Evolutionary conservation across 257 asterid genomes (phyloP).

Genomic region (Rubia yunnanensis): DNA sequence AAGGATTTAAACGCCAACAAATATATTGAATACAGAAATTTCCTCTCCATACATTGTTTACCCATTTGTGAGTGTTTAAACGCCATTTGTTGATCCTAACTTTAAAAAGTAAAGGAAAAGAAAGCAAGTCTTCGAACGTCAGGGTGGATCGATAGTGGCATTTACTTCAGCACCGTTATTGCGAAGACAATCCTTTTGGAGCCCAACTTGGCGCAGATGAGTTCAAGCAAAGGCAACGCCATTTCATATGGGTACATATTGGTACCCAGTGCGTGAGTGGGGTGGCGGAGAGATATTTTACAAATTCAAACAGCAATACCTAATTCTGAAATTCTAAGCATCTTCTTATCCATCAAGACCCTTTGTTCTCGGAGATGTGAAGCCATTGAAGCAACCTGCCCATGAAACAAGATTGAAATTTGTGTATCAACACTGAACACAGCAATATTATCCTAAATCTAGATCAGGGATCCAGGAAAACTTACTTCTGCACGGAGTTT

Average conservation of each 20-base stretch:
- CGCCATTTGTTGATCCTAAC: no score
- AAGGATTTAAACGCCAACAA: no score
- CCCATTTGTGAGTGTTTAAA: no score
- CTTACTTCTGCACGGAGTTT: slow-evolving; percentile 88
- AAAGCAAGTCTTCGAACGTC: no score
- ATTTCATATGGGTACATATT: not conserved
- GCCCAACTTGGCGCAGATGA: not conserved
- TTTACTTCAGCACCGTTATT: not conserved
- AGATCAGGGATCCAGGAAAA: slow-evolving; percentile 11
- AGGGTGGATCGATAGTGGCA: no score
- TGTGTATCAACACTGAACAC: not conserved
- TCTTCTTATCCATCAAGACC: slow-evolving; percentile 47
- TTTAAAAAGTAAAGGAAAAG: no score
- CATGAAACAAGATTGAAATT: slow-evolving; percentile 2
- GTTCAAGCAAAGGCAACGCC: not conserved
- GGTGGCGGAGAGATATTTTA: not conserved
- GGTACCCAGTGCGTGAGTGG: not conserved
- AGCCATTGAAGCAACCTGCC: slow-evolving; percentile 90
- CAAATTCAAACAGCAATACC: slow-evolving; percentile 61
- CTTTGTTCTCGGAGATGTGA: slow-evolving; percentile 71
- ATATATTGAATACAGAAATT: no score
- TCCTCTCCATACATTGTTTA: no score
- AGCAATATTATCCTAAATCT: not conserved
- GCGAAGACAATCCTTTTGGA: not conserved
- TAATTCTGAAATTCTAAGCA: slow-evolving; percentile 62